These are phyloP conservation scores for Ambrosiella beaveri DNA, from an alignment of 2,329 filamentous ascomycete genomes.

Conservation along the genomic window DNA sequence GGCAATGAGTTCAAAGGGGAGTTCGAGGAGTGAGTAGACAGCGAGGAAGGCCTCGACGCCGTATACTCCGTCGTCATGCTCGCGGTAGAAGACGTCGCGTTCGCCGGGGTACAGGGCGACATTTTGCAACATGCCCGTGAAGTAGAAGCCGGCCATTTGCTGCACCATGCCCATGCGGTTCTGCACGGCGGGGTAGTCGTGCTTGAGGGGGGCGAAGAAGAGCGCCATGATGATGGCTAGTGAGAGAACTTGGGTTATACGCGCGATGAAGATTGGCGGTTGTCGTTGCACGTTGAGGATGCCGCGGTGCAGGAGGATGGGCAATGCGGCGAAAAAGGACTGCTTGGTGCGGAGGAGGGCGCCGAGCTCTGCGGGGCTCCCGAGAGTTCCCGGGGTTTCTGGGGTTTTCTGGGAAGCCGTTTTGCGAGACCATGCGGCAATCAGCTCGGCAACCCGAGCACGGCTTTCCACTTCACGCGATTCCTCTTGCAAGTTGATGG, in stretches of 20 bases:
- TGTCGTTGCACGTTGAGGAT: constrained; percentile 52
- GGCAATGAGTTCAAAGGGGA: constrained; percentile 53
- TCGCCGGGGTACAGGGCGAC: constrained; percentile 57
- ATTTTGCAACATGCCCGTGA: constrained; percentile 65
- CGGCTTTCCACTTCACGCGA: constrained; percentile 44
- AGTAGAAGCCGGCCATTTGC: constrained; percentile 54
- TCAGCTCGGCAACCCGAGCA: constrained; percentile 41
- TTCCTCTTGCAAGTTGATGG: constrained; percentile 53
- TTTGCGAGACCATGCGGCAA: constrained; percentile 35
- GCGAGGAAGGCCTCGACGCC: constrained; percentile 52
- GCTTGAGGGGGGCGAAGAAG: constrained; percentile 54
- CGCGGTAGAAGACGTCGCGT: constrained; percentile 59
- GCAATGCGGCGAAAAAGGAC: constrained; percentile 44
- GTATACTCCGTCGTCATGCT: constrained; percentile 59
- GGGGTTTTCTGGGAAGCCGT: too few relatives aligned
- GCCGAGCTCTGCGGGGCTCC: constrained; percentile 55
- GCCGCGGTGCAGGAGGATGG: constrained; percentile 49
- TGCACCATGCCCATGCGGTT: constrained; percentile 59
- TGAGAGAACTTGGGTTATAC: constrained; percentile 49
- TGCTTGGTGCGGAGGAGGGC: constrained; percentile 47
- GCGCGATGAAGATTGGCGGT: constrained; percentile 44
- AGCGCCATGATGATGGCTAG: constrained; percentile 45
- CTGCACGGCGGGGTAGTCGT: constrained; percentile 53
- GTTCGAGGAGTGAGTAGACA: constrained; percentile 51
- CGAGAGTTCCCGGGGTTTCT: constrained; percentile 21